phyloP scores from a whole-genome alignment of 1,139 yeast species.

The Nakaseomyces sp. region DNA sequence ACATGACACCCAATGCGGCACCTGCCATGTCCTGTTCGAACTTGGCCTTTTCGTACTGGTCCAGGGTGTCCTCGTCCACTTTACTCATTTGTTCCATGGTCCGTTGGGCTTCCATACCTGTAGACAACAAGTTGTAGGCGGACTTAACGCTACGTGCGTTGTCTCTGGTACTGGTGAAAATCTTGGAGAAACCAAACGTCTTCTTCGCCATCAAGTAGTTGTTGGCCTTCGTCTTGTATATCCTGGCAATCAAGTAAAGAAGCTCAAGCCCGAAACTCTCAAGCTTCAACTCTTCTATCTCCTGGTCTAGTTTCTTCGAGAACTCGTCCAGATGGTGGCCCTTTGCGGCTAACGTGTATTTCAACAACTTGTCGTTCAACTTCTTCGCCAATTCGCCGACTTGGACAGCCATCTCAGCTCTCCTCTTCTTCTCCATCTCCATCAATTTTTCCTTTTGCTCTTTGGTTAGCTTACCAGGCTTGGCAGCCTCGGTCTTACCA shows the following conservation, averaged over 20 bases:
- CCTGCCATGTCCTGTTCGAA: conserved; percentile 62
- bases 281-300: conserved; percentile 65
- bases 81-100: conserved; percentile 62
- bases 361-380: conserved; percentile 38
- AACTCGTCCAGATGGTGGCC: conserved; percentile 34
- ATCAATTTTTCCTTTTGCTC: conserved; percentile 49
- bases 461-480: conserved; percentile 34
- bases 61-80: conserved; percentile 44
- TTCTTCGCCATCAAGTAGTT: conserved; percentile 50
- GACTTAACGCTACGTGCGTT: conserved; percentile 65
- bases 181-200: conserved; percentile 56
- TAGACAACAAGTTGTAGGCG: conserved; percentile 55
- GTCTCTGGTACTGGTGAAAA: conserved; percentile 63
- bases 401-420: conserved; percentile 45
- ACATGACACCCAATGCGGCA: conserved; percentile 64
- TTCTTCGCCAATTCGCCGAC: conserved; percentile 44
- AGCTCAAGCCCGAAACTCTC: conserved; percentile 77
- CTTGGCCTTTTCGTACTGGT: conserved; percentile 48
- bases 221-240: conserved; percentile 52
- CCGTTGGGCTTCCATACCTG: conserved; percentile 68
- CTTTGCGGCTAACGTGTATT: conserved; percentile 28
- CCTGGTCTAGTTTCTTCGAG: conserved; percentile 40
- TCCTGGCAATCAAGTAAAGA: conserved; percentile 59
- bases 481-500: conserved; percentile 12
- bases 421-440: conserved; percentile 47